Percentiles rank a stretch among this genome's conserved stretches.
Evolutionary conservation across 2,329 filamentous ascomycete genomes (phyloP).

Genomic region (Ascocoryne sarcoides): DNA sequence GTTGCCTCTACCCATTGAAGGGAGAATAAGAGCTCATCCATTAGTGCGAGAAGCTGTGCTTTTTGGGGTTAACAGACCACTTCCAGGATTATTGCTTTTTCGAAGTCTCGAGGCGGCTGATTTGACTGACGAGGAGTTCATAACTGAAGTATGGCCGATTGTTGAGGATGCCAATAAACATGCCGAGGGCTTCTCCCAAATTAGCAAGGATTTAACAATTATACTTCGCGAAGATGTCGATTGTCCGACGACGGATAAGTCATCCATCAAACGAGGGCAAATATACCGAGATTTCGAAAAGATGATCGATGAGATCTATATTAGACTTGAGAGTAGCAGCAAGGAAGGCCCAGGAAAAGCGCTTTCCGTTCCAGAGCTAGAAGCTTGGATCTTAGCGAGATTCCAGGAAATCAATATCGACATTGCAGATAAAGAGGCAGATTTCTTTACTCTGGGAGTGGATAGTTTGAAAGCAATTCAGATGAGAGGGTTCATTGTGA

Average conservation of each 20-base stretch:
- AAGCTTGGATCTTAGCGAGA: slow-evolving; percentile 25
- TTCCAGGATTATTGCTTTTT: slow-evolving; percentile 46
- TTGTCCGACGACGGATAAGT: slow-evolving; percentile 45
- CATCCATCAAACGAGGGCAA: slow-evolving; percentile 40
- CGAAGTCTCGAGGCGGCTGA: slow-evolving; percentile 33
- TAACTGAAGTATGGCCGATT: slow-evolving; percentile 41
- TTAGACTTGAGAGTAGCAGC: slow-evolving; percentile 21
- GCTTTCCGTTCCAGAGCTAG: slow-evolving; percentile 26
- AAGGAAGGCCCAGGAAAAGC: slow-evolving; percentile 11
- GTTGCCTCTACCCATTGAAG: slow-evolving; percentile 40
- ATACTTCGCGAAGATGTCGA: slow-evolving; percentile 35
- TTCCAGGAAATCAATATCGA: slow-evolving; percentile 11
- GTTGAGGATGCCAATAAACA: slow-evolving; percentile 42
- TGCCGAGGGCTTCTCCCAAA: slow-evolving; percentile 43
- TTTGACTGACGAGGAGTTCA: slow-evolving; percentile 35
- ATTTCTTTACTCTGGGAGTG: slow-evolving; percentile 50
- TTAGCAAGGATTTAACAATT: slow-evolving; percentile 44
- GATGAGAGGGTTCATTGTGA: slow-evolving; percentile 43
- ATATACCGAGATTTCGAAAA: slow-evolving; percentile 38
- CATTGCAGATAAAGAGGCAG: slow-evolving; percentile 32
- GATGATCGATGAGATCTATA: slow-evolving; percentile 36
- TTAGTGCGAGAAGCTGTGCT: slow-evolving; percentile 47
- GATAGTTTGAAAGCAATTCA: slow-evolving; percentile 52
- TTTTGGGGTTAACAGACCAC: slow-evolving; percentile 44
- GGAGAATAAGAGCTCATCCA: slow-evolving; percentile 41